Evolutionary conservation across 2,329 filamentous ascomycete genomes (phyloP), one percentile per base, ranked within the genome.

Genomic region (Coniochaeta prunicola): DNA sequence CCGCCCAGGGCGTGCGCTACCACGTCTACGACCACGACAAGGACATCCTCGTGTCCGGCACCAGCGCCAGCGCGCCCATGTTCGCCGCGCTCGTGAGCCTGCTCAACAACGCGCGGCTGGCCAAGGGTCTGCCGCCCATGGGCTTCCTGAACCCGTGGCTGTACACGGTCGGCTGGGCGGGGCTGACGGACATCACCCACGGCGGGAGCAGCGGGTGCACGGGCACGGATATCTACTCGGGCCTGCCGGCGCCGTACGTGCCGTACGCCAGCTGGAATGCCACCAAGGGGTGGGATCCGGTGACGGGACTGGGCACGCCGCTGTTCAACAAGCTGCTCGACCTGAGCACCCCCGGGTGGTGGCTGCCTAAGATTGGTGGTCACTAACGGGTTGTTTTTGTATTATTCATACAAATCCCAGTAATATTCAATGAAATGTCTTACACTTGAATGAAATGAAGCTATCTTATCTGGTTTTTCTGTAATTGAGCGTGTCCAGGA

Each of bases 81-180:
- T 80, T 87, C 56, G 85, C 86, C 0, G 80, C 80, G 15, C 78
- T 91, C 62, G 73, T 91, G 56, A 77, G 82, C 1, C 77, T 89
- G 40, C 70, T 91, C 57, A 90, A 90, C 67, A 83, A 86, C 60
- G 80, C 82, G 24, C 76, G 85, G 34, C 70, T 88, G 55, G 73
- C 78, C 15, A 72, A 74, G 19, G 81, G 82, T 1, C 78, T 79
- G 67, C 68, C 78, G 10, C 66, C 74, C 0, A 70, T 87, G 64
- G 84, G 84, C 1, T 87, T 85, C 65, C 69, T 87, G 30, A 87
- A 87, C 68, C 83, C 84, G 1, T 84, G 80, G 80, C 70, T 87
- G n/a, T 76, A 75, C 63, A 66, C 65, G 21, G 28, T 33, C 21
- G 66, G 67, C 10, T 60, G 65, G 28, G 64, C 60, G 0, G 64